Percentiles rank a stretch among this genome's conserved stretches.
phyloP scores from a whole-genome alignment of 2,329 filamentous ascomycete species.

The Fusarium oligoseptatum region DNA sequence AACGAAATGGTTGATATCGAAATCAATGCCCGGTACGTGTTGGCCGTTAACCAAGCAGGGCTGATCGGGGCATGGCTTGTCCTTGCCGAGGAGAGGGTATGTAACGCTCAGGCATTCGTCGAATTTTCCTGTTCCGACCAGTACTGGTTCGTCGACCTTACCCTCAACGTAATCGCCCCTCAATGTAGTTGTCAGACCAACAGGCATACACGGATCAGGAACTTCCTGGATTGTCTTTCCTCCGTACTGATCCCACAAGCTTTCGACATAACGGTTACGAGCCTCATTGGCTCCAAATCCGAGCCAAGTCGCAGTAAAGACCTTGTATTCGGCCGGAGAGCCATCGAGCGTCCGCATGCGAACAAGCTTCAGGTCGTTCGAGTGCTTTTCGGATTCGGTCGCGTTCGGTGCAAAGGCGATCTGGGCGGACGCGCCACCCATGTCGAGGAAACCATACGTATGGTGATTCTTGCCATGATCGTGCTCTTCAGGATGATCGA shows the following conservation, averaged over 20 bases:
- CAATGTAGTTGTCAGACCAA: conserved; percentile 79
- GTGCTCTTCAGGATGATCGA: conserved; percentile 81
- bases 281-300: conserved; percentile 98
- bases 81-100: conserved; percentile 89
- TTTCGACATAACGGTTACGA: conserved; percentile 84
- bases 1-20: conserved; percentile 96
- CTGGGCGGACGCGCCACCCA: conserved; percentile 97
- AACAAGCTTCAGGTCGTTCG: conserved; percentile 87
- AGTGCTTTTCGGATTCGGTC: conserved; percentile 90
- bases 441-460: conserved; percentile 97
- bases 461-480: conserved; percentile 88
- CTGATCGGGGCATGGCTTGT: conserved; percentile 82
- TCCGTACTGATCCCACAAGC: conserved; percentile 76
- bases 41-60: conserved; percentile 93
- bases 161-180: conserved; percentile 70
- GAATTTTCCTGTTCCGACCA: conserved; percentile 90
- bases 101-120: conserved; percentile 86
- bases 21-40: conserved; percentile 95
- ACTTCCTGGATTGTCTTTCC: conserved; percentile 71
- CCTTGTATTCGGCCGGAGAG: conserved; percentile 80
- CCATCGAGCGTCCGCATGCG: conserved; percentile 88
- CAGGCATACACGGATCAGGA: conserved; percentile 91
- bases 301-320: conserved; percentile 97
- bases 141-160: conserved; percentile 59
- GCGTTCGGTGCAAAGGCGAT: conserved; percentile 97